Evolutionary conservation across 148 eudicot species (phyloP), one percentile per base, ranked within the genome.

Genomic region (Talinum fruticosum): DNA sequence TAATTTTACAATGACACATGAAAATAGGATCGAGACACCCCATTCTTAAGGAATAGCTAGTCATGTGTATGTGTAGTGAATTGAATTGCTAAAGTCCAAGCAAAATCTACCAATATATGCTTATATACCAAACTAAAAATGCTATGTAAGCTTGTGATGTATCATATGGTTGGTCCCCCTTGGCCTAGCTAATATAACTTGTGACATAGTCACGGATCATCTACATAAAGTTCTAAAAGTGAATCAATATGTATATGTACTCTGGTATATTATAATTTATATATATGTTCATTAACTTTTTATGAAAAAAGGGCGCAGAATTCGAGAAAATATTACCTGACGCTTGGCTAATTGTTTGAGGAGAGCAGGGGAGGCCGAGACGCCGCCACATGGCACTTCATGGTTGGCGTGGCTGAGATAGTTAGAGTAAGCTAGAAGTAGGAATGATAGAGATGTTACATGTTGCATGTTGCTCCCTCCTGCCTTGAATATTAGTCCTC

Each of bases 391-490:
- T 88, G 97, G 90, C 85, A 96, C 97, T 66, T 75, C 82, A 33
- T 87, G 94, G 86, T 93, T 91, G 91, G 97, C 82, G 84, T 93
- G 97, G 83, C 97, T 91, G 12, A 96, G 88, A 79, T 96, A 96
- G 81, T 96, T 93, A 35, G 97, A 91, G 83, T 96, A 96, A 21
- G 93, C 97, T 44, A 93, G 81, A 10, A 91, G 85, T 51, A 96
- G 85, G 82, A 96, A 96, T 0, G 99, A 96, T 30, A 93, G 79
- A 59, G 97, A 88, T 59, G 99, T 96, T 83, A 96, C 99, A 86
- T 91, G 97, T 83, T 96, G 99, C 99, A 96, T 96, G 93, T 96
- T 96, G 86, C 94, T 89, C 53, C 93, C 97, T 84, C 97, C 97
- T 69, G 93, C 81, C 86, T 91, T 96, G 88, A 88, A 91, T 61